A percentile compares a stretch with the other conserved stretches of the same genome.
phyloP scores from a whole-genome alignment of 2,329 filamentous ascomycete genomes.

The Cordyceps cicadae region DNA sequence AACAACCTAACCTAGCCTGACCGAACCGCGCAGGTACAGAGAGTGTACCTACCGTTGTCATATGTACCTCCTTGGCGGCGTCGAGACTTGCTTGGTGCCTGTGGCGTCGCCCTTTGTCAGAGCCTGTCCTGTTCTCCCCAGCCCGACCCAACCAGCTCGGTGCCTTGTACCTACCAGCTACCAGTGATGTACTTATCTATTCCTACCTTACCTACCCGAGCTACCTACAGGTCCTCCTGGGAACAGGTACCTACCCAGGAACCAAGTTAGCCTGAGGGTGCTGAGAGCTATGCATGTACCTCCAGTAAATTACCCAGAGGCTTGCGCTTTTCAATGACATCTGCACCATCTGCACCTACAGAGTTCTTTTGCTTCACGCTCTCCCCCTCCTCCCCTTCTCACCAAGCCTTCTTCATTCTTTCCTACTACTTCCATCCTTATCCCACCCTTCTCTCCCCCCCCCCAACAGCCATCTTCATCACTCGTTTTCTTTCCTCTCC shows the following conservation, averaged over 20 bases:
- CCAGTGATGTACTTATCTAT: too few species aligned
- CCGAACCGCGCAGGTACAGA: too few species aligned
- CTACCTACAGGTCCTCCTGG: too few species aligned
- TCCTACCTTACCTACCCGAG: too few species aligned
- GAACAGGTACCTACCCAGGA: too few species aligned
- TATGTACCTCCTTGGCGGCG: too few species aligned
- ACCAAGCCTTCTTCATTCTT: background rate
- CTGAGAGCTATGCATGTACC: too few species aligned
- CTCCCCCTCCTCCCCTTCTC: background rate
- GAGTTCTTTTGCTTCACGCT: conserved; percentile 2
- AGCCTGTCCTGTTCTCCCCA: background rate
- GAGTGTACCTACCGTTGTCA: too few species aligned
- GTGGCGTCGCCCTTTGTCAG: background rate
- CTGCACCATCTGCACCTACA: background rate
- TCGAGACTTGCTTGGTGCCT: too few species aligned
- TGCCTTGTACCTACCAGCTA: too few species aligned
- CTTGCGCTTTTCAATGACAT: conserved; percentile 1
- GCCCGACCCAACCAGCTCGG: background rate
- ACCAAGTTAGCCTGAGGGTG: too few species aligned
- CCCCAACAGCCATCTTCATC: background rate
- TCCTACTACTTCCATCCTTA: background rate
- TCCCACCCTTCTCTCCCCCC: background rate
- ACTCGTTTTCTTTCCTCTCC: background rate
- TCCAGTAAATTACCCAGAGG: background rate
- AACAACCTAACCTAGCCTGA: too few species aligned